Percentiles rank a stretch among this genome's conserved stretches.
Evolutionary conservation across 2,329 filamentous ascomycete species (phyloP).

Genomic region (Leptographium wingfieldii): DNA sequence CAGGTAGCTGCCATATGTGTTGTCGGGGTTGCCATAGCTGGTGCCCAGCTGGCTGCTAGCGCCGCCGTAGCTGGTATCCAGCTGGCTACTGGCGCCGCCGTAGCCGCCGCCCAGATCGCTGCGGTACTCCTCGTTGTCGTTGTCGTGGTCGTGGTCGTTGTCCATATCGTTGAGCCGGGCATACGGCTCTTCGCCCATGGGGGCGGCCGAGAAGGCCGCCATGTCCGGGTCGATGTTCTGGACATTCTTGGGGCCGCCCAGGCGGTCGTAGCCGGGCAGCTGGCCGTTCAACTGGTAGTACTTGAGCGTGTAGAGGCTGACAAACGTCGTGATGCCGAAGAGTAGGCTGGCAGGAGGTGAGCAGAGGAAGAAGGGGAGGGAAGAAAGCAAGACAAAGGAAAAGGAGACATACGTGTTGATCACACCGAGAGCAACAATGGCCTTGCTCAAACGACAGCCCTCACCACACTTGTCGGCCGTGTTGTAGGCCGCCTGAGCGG

Average conservation of each 20-base stretch:
- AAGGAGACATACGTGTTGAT: slow-evolving; percentile 41
- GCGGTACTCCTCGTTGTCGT: slow-evolving; percentile 18
- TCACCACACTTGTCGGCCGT: slow-evolving; percentile 38
- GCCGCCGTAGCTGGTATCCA: slow-evolving; percentile 21
- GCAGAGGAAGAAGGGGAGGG: not conserved
- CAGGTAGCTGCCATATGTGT: not conserved
- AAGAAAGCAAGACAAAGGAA: not conserved
- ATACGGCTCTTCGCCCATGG: slow-evolving; percentile 54
- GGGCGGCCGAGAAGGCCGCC: slow-evolving; percentile 54
- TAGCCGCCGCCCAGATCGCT: slow-evolving; percentile 7
- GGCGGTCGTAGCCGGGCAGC: slow-evolving; percentile 48
- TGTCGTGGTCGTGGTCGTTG: slow-evolving; percentile 32
- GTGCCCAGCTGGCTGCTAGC: not conserved
- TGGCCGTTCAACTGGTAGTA: slow-evolving; percentile 50
- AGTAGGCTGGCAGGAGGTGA: slow-evolving; percentile 32
- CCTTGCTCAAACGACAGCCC: slow-evolving; percentile 49
- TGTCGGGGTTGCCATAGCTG: slow-evolving; percentile 27
- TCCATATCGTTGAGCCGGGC: slow-evolving; percentile 43
- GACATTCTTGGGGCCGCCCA: slow-evolving; percentile 19
- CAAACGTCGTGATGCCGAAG: slow-evolving; percentile 37
- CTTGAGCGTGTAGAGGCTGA: slow-evolving; percentile 47
- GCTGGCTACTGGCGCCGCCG: slow-evolving; percentile 20
- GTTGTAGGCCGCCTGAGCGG: slow-evolving; percentile 53
- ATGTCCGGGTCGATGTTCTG: slow-evolving; percentile 55
- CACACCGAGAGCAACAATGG: slow-evolving; percentile 48